These are phyloP conservation scores for Amphichorda felina DNA, from an alignment of 2,329 filamentous ascomycete genomes.

Conservation along the genomic window DNA sequence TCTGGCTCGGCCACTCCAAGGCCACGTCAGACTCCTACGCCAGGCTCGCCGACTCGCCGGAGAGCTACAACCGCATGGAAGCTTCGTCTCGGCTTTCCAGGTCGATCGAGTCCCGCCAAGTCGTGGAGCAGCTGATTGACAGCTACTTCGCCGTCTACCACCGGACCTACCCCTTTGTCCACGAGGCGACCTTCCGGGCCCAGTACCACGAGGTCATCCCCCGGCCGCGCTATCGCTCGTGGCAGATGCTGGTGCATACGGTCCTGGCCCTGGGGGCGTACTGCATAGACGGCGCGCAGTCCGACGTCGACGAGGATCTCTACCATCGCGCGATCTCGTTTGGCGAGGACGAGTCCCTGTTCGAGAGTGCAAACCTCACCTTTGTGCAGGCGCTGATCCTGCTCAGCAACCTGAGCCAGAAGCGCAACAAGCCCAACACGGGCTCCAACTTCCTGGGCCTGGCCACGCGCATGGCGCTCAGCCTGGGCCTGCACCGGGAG, in stretches of 20 bases:
- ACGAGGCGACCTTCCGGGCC: conserved; percentile 30
- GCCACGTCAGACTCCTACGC: background rate
- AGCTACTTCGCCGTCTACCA: conserved; percentile 33
- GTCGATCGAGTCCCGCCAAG: conserved; percentile 11
- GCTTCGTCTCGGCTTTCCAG: conserved; percentile 9
- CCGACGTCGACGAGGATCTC: conserved; percentile 14
- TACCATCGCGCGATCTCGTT: conserved; percentile 15
- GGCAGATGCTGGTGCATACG: conserved; percentile 22
- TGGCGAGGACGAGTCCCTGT: conserved; percentile 14
- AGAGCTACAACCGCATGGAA: conserved; percentile 1
- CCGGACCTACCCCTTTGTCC: conserved; percentile 29
- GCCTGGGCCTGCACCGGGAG: conserved; percentile 32
- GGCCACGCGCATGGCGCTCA: conserved; percentile 32
- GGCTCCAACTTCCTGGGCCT: conserved; percentile 34
- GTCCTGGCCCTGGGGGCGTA: conserved; percentile 25
- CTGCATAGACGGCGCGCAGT: conserved; percentile 13
- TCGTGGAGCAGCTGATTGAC: conserved; percentile 15
- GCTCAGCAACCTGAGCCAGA: conserved; percentile 29
- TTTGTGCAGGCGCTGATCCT: conserved; percentile 17
- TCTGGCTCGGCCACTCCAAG: conserved; percentile 11
- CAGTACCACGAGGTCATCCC: conserved; percentile 19
- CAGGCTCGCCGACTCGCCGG: background rate
- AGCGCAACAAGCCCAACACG: conserved; percentile 33
- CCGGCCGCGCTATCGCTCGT: conserved; percentile 14
- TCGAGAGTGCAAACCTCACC: conserved; percentile 19